Percentiles rank a stretch among this genome's conserved stretches.
Evolutionary conservation across 225 moss, liverwort and hornwort species (phyloP).

Genomic region (Pseudisothecium myosuroides): DNA sequence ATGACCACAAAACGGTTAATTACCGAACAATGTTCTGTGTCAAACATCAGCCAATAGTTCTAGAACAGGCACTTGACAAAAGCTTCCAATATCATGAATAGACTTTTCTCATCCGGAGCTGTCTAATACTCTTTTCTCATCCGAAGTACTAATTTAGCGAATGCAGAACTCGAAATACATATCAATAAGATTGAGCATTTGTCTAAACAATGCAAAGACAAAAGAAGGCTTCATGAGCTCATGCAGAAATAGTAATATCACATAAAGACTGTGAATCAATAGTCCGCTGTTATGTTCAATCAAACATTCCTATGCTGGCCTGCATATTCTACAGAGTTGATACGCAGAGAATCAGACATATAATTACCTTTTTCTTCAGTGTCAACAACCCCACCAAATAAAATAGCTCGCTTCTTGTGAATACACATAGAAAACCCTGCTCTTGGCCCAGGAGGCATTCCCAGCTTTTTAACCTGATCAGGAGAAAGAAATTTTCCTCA

Average conservation of each 20-base stretch:
- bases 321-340: background rate
- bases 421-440: constrained; percentile 82
- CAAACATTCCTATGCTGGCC: background rate
- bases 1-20: background rate
- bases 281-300: background rate
- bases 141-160: background rate
- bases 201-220: background rate
- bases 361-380: constrained; percentile 64
- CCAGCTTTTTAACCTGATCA: constrained; percentile 60
- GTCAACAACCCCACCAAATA: constrained; percentile 82
- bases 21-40: background rate
- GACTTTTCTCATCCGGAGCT: background rate
- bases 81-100: background rate
- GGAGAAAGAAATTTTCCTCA: background rate
- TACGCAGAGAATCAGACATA: background rate
- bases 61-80: background rate
- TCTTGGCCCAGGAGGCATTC: constrained; percentile 77
- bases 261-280: background rate
- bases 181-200: background rate
- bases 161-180: background rate
- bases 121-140: background rate
- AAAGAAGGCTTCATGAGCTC: background rate
- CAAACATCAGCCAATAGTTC: background rate
- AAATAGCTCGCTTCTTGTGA: constrained; percentile 71
- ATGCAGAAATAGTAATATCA: background rate